A percentile compares a stretch with the other conserved stretches of the same genome.
Evolutionary conservation across 140 eudicot genomes (phyloP).

Genomic region (Erigeron philadelphicus): DNA sequence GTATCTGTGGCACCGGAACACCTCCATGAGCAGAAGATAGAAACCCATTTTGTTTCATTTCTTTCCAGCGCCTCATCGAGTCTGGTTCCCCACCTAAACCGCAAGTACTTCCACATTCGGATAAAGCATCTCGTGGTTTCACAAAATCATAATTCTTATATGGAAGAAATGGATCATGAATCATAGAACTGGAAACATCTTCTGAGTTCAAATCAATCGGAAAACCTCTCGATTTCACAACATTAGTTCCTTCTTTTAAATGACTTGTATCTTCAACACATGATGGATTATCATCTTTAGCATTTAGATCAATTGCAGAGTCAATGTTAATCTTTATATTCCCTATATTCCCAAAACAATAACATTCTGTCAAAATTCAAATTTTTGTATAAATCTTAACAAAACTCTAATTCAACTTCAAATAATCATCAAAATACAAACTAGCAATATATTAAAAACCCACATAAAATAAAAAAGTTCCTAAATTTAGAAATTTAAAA

Average conservation of each 20-base stretch:
- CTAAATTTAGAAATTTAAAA: neutral
- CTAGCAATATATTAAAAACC: neutral
- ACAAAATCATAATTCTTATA: slow-evolving; percentile 26
- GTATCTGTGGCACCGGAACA: slow-evolving; percentile 39
- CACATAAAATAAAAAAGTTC: neutral
- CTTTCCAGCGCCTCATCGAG: slow-evolving; percentile 66
- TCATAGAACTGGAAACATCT: slow-evolving; percentile 43
- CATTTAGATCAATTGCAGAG: slow-evolving; percentile 51
- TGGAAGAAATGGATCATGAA: slow-evolving; percentile 36
- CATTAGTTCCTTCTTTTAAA: slow-evolving; percentile 11
- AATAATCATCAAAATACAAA: neutral
- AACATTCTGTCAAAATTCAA: neutral
- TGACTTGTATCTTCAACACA: slow-evolving; percentile 25
- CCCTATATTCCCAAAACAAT: slow-evolving; percentile 17
- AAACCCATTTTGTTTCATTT: slow-evolving; percentile 79
- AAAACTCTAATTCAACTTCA: neutral
- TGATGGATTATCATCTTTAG: slow-evolving; percentile 23
- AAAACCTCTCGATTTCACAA: slow-evolving; percentile 30
- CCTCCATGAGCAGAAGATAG: slow-evolving; percentile 61
- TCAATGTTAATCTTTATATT: slow-evolving; percentile 1
- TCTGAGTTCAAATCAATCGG: slow-evolving; percentile 57
- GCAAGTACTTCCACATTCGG: slow-evolving; percentile 60
- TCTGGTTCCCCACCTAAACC: slow-evolving; percentile 45
- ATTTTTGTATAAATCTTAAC: neutral
- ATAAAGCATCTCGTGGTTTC: slow-evolving; percentile 41